These are phyloP conservation scores for Phytophthora fragariaefolia DNA, from an alignment of 352 stramenopile species.

Conservation along the genomic window DNA sequence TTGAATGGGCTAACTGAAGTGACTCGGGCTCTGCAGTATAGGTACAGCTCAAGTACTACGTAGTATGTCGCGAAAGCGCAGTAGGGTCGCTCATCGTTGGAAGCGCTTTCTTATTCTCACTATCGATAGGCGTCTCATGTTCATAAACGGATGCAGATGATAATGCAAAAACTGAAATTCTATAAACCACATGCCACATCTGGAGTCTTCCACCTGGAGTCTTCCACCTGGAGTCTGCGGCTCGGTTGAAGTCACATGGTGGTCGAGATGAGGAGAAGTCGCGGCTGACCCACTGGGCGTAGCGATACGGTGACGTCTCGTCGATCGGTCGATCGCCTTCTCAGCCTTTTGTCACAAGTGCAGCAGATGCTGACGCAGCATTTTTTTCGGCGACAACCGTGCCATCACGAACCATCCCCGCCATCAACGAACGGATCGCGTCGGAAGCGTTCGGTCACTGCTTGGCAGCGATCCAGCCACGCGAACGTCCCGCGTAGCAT, in stretches of 20 bases:
- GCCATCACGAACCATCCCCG: not conserved
- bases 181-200: no score
- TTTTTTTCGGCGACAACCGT: not conserved
- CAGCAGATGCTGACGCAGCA: conserved; percentile 1
- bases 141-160: no score
- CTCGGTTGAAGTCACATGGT: not conserved
- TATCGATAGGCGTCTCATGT: no score
- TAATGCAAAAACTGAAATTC: no score
- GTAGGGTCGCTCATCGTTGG: no score
- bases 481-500: conserved; percentile 1
- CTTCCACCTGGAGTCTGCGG: no score
- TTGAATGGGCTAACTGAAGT: no score
- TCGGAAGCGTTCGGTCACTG: not conserved
- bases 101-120: no score
- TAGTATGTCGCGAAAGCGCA: no score
- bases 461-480: not conserved
- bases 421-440: not conserved
- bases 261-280: not conserved
- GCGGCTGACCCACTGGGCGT: not conserved
- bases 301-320: not conserved
- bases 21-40: no score
- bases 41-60: no score
- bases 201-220: no score
- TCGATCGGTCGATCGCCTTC: not conserved
- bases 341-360: not conserved